Evolutionary conservation across 2,329 filamentous ascomycete genomes (phyloP).

Genomic region (Stagonosporopsis rhizophila): DNA sequence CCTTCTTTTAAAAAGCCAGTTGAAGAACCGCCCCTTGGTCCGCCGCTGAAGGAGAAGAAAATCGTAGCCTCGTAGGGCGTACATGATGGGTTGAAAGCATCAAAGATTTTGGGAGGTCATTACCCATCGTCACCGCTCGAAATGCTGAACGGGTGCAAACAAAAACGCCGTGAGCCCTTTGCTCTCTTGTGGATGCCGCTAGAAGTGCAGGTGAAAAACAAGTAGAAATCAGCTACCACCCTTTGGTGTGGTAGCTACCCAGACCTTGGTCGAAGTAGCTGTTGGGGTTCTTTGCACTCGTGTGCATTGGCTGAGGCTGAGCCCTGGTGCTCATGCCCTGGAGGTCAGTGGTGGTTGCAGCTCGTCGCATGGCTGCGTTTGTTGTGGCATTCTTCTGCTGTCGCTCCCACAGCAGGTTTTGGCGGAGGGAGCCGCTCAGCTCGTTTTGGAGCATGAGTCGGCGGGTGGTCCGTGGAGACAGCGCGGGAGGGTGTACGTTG

Average conservation of each 20-base stretch:
- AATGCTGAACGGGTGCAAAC: constrained; percentile 23
- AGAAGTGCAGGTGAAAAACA: constrained; percentile 41
- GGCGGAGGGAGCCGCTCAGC: constrained; percentile 88
- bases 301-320: constrained; percentile 51
- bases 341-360: constrained; percentile 74
- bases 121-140: constrained; percentile 37
- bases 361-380: constrained; percentile 73
- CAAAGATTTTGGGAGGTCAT: constrained; percentile 42
- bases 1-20: constrained; percentile 41
- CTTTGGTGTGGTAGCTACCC: constrained; percentile 84
- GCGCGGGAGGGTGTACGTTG: constrained; percentile 74
- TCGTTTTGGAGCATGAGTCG: constrained; percentile 96
- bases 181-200: constrained; percentile 48
- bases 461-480: constrained; percentile 90
- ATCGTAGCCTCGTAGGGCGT: constrained; percentile 50
- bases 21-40: constrained; percentile 38
- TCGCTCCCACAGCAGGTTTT: constrained; percentile 92
- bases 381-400: constrained; percentile 91
- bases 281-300: constrained; percentile 64
- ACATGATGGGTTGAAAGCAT: constrained; percentile 44
- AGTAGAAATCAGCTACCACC: constrained; percentile 67
- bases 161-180: constrained; percentile 44
- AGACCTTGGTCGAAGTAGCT: constrained; percentile 80
- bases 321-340: constrained; percentile 86
- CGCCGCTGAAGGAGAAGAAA: constrained; percentile 39